Conservation (phyloP, 2,329 filamentous ascomycete genomes). For the Diaporthe sp. region DNA sequence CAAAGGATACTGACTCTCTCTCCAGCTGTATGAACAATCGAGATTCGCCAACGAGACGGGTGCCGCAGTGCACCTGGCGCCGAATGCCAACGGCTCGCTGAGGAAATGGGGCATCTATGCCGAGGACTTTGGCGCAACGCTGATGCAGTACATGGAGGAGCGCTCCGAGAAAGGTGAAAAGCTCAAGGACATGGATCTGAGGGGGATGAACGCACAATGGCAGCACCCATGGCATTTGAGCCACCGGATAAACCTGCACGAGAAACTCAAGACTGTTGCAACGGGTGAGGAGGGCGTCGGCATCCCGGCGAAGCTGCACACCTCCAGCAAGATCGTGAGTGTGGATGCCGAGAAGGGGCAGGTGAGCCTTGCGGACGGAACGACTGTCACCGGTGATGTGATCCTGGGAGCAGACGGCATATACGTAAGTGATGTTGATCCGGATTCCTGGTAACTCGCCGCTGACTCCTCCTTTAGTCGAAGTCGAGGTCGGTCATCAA, state of each 20-base stretch:
- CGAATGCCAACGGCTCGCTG: constrained; percentile 72
- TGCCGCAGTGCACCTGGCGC: constrained; percentile 72
- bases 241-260: constrained; percentile 67
- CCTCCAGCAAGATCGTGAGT: constrained; percentile 56
- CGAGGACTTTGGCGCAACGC: constrained; percentile 53
- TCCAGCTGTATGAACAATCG: constrained; percentile 67
- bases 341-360: constrained; percentile 55
- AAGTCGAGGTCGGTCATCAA: constrained; percentile 46
- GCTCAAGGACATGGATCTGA: constrained; percentile 49
- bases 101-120: constrained; percentile 53
- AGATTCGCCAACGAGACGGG: constrained; percentile 67
- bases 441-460: too few species aligned
- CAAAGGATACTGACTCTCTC: not conserved
- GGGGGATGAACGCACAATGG: constrained; percentile 57
- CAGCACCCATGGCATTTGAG: constrained; percentile 64
- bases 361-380: constrained; percentile 59
- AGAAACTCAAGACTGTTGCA: constrained; percentile 61
- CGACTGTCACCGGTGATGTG: constrained; percentile 58
- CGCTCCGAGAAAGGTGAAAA: constrained; percentile 40
- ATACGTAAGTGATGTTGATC: constrained; percentile 43
- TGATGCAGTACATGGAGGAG: constrained; percentile 44
- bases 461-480: constrained; percentile 40
- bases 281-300: constrained; percentile 49
- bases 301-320: constrained; percentile 52
- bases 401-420: constrained; percentile 68